Conservation (phyloP, 1,139 yeast species). For the Taphrina communis region DNA sequence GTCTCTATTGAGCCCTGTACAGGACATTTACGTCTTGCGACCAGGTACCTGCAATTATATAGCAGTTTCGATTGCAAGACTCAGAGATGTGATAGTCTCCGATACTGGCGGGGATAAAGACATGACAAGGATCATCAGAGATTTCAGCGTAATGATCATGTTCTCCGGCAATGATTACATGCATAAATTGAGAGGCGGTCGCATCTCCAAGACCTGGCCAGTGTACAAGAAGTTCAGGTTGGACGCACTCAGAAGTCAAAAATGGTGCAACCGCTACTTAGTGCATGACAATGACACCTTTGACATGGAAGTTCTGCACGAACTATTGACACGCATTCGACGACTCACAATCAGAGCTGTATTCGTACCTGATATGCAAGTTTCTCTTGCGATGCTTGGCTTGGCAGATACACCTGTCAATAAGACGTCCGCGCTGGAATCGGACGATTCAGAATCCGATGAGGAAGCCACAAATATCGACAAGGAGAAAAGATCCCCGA, state of each 20-base stretch:
- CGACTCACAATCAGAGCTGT: slow-evolving; percentile 9
- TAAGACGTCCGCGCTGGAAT: background rate
- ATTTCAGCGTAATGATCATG: slow-evolving; percentile 22
- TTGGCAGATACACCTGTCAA: background rate
- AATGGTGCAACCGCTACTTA: slow-evolving; percentile 12
- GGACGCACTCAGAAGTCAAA: background rate
- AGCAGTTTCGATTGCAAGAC: slow-evolving; percentile 9
- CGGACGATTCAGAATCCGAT: slow-evolving; percentile 6
- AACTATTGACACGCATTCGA: slow-evolving; percentile 25
- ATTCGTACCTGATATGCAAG: slow-evolving; percentile 16
- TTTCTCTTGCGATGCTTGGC: slow-evolving; percentile 11
- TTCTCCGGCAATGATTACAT: slow-evolving; percentile 35
- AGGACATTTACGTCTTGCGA: slow-evolving; percentile 22
- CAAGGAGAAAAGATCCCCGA: slow-evolving; percentile 12
- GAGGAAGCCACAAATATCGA: background rate
- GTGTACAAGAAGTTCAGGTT: slow-evolving; percentile 21
- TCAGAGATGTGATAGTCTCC: slow-evolving; percentile 7
- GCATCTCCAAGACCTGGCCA: slow-evolving; percentile 34
- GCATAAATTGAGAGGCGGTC: slow-evolving; percentile 26
- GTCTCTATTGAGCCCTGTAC: slow-evolving; percentile 21
- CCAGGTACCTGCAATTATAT: slow-evolving; percentile 1
- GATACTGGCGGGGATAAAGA: background rate
- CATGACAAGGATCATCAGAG: slow-evolving; percentile 7
- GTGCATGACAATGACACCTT: background rate
- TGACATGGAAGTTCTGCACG: slow-evolving; percentile 26